Base-by-base conservation (phyloP, 2,329 filamentous ascomycete genomes). In the Beauveria sp. region DNA sequence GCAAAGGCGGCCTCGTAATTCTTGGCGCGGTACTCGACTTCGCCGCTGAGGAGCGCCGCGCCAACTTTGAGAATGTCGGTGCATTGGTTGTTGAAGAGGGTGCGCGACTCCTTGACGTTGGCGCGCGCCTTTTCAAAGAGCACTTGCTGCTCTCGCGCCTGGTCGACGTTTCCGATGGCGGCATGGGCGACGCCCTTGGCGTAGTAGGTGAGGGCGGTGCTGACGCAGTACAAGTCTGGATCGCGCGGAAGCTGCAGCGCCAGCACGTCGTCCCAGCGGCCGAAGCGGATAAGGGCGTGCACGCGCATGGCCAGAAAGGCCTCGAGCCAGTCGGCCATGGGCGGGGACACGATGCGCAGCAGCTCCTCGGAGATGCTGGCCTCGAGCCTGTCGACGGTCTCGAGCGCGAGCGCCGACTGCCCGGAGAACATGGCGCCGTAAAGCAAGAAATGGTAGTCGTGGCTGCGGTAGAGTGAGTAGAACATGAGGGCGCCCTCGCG, bases 271-370 rank as follows among this genome's bases (percentile, higher is more conserved):
- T 84, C 68, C 90, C 90, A 93, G 18, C 76, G 77, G 0, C 90
- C 90, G 66, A 93, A 93, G 0, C 90, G 84, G 50, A 93, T 79
- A 18, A 90, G 76, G 1, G 87, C 85, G 70, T 93, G 89, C 2
- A 88, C 76, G 3, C 85, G 81, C 71, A 90, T 84, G 1, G 83
- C 81, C 3, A 89, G 73, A 65, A 91, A 91, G 1, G 83, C 82
- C 72, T 93, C 90, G 1, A 92, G 76, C 85, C 88, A 92, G 71
- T 92, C 88, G 1, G 89, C 88, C 88, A 93, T 91, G 0, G 88
- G 87, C 0, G 88, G 88, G 0, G 83, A 86, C 64, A 86, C 69
- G 4, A 89, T 77, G 0, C 83, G 81, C 0, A 93, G 76, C 3
- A 92, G 72, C 0, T 81, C 80, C 59, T 88, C 83, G 0, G 88